Conservation (phyloP, 164 flowering plant genomes). For the Cinnamomum micranthum region DNA sequence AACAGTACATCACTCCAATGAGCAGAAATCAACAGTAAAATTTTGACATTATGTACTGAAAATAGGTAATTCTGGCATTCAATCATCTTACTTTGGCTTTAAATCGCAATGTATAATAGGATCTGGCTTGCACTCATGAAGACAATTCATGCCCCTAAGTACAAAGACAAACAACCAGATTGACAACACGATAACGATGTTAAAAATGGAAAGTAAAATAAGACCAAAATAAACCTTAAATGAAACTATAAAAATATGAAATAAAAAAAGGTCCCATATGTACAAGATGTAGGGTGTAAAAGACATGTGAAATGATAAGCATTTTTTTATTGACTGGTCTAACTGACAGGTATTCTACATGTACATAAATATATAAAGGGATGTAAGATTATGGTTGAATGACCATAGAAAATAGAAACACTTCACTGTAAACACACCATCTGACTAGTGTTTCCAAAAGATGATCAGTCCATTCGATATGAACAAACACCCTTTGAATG, state of each 20-base stretch:
- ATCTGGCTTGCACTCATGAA: constrained; percentile 96
- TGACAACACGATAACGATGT: background rate
- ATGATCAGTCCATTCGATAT: too few relatives aligned
- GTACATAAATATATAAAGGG: background rate
- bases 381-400: background rate
- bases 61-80: constrained; percentile 32
- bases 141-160: constrained; percentile 96
- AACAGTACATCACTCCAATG: constrained; percentile 30
- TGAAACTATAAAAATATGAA: background rate
- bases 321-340: too few relatives aligned
- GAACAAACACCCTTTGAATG: too few relatives aligned
- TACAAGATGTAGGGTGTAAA: background rate
- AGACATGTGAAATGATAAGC: background rate
- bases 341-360: background rate
- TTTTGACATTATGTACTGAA: constrained; percentile 12
- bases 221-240: background rate
- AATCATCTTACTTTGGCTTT: constrained; percentile 93
- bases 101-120: constrained; percentile 88
- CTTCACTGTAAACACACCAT: too few relatives aligned
- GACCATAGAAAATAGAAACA: too few relatives aligned
- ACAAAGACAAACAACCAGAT: constrained; percentile 7
- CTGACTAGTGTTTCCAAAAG: too few relatives aligned
- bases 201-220: background rate
- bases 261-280: background rate
- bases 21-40: constrained; percentile 14